Conservation (phyloP, 2,329 filamentous ascomycete species). For the Fusarium longipes region DNA sequence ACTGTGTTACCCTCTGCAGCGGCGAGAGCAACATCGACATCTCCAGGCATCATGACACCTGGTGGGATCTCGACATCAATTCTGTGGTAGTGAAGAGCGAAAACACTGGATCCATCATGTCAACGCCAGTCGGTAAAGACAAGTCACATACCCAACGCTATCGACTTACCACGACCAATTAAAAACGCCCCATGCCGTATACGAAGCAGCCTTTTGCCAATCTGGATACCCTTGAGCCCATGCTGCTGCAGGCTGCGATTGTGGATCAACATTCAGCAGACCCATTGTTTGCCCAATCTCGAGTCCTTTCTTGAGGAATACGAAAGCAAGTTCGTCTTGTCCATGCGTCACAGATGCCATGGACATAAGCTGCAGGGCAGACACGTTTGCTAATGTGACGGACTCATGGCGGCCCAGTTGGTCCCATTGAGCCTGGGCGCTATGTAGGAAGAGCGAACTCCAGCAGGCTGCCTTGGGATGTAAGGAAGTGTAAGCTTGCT, state of each 20-base stretch:
- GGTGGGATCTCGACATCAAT: not conserved
- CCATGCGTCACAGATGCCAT: not conserved
- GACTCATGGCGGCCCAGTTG: not conserved
- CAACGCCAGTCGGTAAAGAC: not conserved
- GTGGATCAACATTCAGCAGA: not conserved
- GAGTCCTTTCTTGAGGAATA: not conserved
- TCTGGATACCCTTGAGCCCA: not conserved
- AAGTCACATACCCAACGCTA: rapidly evolving
- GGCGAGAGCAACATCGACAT: not conserved
- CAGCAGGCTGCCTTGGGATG: not conserved
- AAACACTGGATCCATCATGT: not conserved
- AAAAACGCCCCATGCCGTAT: not conserved
- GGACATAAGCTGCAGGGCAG: not conserved
- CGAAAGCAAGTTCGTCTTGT: not conserved
- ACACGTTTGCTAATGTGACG: not conserved
- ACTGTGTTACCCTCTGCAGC: rapidly evolving
- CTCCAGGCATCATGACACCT: not conserved
- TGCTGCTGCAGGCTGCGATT: not conserved
- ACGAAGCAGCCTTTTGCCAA: slow-evolving; percentile 3
- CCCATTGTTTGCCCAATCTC: not conserved
- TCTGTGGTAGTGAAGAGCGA: not conserved
- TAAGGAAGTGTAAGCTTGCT: slow-evolving; percentile 1
- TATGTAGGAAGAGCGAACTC: not conserved
- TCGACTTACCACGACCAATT: not conserved
- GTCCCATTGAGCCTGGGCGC: not conserved